phyloP scores from a whole-genome alignment of 2,329 filamentous ascomycete genomes.

The Periconia sp. region DNA sequence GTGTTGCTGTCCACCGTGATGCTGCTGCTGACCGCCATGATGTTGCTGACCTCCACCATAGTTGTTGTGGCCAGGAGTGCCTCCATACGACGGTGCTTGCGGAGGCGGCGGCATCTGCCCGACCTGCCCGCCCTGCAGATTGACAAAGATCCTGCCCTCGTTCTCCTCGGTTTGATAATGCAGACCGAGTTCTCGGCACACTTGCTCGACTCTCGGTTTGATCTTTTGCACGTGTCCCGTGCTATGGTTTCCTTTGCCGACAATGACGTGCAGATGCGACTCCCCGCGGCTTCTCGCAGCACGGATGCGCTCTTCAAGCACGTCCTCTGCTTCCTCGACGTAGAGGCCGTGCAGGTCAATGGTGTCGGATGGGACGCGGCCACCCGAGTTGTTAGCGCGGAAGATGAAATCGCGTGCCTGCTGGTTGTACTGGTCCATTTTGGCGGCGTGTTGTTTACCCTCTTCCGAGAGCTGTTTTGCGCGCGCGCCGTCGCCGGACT shows the following conservation, averaged over 20 bases:
- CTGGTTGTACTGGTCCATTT: slow-evolving; percentile 86
- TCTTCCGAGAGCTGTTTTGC: slow-evolving; percentile 84
- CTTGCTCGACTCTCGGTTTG: slow-evolving; percentile 88
- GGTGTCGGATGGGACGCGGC: slow-evolving; percentile 74
- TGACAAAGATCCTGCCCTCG: slow-evolving; percentile 83
- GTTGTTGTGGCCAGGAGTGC: slow-evolving; percentile 21
- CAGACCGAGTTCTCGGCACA: slow-evolving; percentile 81
- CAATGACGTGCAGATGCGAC: slow-evolving; percentile 87
- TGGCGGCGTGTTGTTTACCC: slow-evolving; percentile 78
- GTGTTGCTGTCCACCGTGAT: slow-evolving; percentile 45
- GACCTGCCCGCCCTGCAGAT: slow-evolving; percentile 71
- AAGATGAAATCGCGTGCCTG: slow-evolving; percentile 95
- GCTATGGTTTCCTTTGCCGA: slow-evolving; percentile 92
- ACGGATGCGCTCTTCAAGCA: slow-evolving; percentile 81
- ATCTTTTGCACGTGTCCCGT: slow-evolving; percentile 83
- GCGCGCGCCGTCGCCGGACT: slow-evolving; percentile 75
- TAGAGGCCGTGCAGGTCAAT: slow-evolving; percentile 95
- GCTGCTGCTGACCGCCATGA: slow-evolving; percentile 36
- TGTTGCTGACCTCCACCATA: slow-evolving; percentile 26
- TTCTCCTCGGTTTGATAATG: slow-evolving; percentile 87
- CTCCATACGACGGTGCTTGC: slow-evolving; percentile 40
- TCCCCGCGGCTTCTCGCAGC: slow-evolving; percentile 74
- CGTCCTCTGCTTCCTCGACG: slow-evolving; percentile 91
- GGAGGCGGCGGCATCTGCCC: slow-evolving; percentile 43
- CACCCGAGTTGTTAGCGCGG: slow-evolving; percentile 84